Evolutionary conservation across 352 stramenopile species (phyloP).

Genomic region (Halophytophthora batemanensis): DNA sequence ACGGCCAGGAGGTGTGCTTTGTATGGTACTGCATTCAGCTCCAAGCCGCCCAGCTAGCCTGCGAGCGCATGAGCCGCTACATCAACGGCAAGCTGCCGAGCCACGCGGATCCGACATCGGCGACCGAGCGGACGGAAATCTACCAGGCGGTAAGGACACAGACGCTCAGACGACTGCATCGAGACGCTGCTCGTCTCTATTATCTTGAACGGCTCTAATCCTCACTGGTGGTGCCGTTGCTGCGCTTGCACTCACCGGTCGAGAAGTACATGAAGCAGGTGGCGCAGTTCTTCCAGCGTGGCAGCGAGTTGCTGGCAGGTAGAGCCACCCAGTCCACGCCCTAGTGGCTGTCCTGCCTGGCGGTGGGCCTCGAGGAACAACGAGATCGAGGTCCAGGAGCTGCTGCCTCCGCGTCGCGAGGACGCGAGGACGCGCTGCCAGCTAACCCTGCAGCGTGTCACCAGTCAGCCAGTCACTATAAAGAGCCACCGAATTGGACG

Average conservation of each 20-base stretch:
- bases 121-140: constrained; percentile 13
- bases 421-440: too few relatives aligned
- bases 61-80: constrained; percentile 22
- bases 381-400: constrained; percentile 4
- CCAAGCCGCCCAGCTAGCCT: constrained; percentile 27
- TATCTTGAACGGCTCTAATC: too few relatives aligned
- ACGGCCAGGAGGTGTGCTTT: not conserved
- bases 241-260: too few relatives aligned
- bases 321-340: not conserved
- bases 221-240: not conserved
- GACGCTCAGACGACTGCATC: too few relatives aligned
- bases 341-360: not conserved
- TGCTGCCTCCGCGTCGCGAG: too few relatives aligned
- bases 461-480: too few relatives aligned
- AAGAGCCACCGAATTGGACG: too few relatives aligned
- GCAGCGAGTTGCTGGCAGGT: constrained; percentile 5
- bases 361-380: constrained; percentile 1
- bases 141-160: constrained; percentile 25
- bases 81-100: constrained; percentile 24
- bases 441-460: too few relatives aligned
- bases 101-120: constrained; percentile 5
- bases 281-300: constrained; percentile 23
- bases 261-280: constrained; percentile 24
- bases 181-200: too few relatives aligned
- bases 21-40: constrained; percentile 17